Base-by-base conservation (phyloP, 805 yeast genomes). In the Yarrowia sp. region DNA sequence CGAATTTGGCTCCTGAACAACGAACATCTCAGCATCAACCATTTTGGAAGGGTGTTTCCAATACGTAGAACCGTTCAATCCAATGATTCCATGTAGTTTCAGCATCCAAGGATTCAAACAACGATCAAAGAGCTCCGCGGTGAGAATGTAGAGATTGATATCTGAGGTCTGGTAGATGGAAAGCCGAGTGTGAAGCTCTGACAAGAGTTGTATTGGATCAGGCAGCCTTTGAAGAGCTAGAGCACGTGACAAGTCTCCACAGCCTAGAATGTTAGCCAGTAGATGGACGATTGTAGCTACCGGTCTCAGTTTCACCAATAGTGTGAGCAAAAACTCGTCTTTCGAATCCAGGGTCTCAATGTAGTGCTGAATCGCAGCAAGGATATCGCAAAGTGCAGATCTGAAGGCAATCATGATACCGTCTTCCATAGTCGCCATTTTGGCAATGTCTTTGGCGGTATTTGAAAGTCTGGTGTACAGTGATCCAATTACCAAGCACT, bases 11-110 rank as follows among this genome's bases (percentile, higher is more conserved):
- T 46, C 40, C 36, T 38, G 45, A 16, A 7, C 22, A 9, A 63
- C 52, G 38, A 63, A 63, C 67, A 63, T 63, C 15, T 63, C 67
- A 5, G 40, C 0, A 38, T 63, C 67, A 2, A 48, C 67, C 67
- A 63, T 63, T 22, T 63, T 40, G 3, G 45, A 36, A 1, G 56
- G 56, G 9, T 36, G 22, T 40, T 49, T 63, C 67, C 67, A 63
- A 56, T 48, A 63, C 22, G 50, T 22, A 12, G 56, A 38, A 8
- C 55, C 55, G 19, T 61, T 48, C 2, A 63, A 11, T 2, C 67
- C 67, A 8, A 63, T 41, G 16, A 63, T 26, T 3, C 56, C 67
- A 15, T 49, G 12, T 4, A 63, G 10, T 12, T 63, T 63, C 38
- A 7, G 11, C 46, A 40, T 36, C 67, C 67, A 63, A 0, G 67